A percentile compares a stretch with the other conserved stretches of the same genome.
Evolutionary conservation across 257 asterid genomes (phyloP).

Genomic region (Dorcoceras hygrometricum): DNA sequence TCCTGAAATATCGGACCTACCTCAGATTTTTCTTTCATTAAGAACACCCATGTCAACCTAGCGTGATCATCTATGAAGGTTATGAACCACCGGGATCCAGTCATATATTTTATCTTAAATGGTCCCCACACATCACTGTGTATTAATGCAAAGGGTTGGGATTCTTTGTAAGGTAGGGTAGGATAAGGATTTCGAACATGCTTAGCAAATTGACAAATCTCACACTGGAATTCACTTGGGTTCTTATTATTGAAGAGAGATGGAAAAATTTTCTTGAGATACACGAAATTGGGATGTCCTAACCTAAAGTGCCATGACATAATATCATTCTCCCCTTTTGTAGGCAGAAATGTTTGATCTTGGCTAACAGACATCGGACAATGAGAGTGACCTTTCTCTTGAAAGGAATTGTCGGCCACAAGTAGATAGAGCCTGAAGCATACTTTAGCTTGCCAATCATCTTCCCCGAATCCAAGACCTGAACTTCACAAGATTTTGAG

Average conservation of each 20-base stretch:
- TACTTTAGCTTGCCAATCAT: background rate
- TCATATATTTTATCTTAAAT: too few relatives aligned
- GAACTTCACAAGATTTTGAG: background rate
- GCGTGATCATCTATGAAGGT: too few relatives aligned
- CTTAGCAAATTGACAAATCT: background rate
- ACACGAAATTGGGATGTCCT: slow-evolving; percentile 14
- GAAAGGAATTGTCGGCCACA: too few relatives aligned
- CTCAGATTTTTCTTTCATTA: too few relatives aligned
- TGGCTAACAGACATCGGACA: too few relatives aligned
- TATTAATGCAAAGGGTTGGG: too few relatives aligned
- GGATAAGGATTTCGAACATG: background rate
- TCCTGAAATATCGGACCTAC: too few relatives aligned
- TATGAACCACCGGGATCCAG: too few relatives aligned
- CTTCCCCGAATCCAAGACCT: background rate
- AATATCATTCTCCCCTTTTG: background rate
- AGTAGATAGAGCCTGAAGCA: background rate
- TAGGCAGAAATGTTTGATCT: background rate
- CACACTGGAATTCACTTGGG: background rate
- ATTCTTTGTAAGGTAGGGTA: too few relatives aligned
- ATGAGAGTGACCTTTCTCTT: background rate
- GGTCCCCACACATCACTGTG: too few relatives aligned
- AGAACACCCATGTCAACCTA: too few relatives aligned
- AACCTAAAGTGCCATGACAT: slow-evolving; percentile 4
- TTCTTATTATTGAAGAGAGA: slow-evolving; percentile 1
- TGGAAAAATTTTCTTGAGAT: slow-evolving; percentile 7